A percentile compares a stretch with the other conserved stretches of the same genome.
Conservation (phyloP, 2,329 filamentous ascomycete species). For the Fusarium stilboides region DNA sequence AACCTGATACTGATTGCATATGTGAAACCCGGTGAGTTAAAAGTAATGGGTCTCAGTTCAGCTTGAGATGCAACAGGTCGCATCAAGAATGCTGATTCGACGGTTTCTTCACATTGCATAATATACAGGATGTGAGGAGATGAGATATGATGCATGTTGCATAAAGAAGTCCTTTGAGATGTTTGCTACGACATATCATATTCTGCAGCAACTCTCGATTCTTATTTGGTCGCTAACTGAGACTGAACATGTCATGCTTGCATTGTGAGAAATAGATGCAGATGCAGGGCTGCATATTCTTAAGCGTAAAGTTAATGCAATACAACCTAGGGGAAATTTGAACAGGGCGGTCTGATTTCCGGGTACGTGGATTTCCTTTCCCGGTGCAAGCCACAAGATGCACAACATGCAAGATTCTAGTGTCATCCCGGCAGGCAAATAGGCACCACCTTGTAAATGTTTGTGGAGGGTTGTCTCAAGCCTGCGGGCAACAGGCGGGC, state of each 20-base stretch:
- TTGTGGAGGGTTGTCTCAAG: conserved; percentile 1
- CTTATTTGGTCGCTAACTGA: not conserved
- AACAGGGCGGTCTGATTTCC: conserved; percentile 10
- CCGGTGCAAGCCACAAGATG: conserved; percentile 16
- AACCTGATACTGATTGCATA: not conserved
- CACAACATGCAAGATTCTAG: conserved; percentile 2
- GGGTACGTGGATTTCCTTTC: conserved; percentile 19
- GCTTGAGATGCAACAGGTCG: not conserved
- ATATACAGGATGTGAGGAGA: not conserved
- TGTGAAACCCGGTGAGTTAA: conserved; percentile 2
- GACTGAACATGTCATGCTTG: conserved; percentile 12
- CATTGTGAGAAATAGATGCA: not conserved
- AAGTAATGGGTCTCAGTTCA: not conserved
- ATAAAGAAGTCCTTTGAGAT: not conserved
- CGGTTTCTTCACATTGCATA: not conserved
- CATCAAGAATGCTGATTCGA: conserved; percentile 2
- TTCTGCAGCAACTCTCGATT: conserved; percentile 7
- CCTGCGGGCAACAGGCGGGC: conserved; percentile 4
- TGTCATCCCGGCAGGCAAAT: not conserved
- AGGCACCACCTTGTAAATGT: conserved; percentile 3
- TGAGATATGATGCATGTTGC: not conserved
- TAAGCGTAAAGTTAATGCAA: not conserved
- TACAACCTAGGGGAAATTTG: not conserved
- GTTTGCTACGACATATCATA: conserved; percentile 27
- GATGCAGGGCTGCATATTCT: conserved; percentile 28